These are phyloP conservation scores for Sisymbrium altissimum DNA, from an alignment of 345 rosid genomes.

Conservation along the genomic window DNA sequence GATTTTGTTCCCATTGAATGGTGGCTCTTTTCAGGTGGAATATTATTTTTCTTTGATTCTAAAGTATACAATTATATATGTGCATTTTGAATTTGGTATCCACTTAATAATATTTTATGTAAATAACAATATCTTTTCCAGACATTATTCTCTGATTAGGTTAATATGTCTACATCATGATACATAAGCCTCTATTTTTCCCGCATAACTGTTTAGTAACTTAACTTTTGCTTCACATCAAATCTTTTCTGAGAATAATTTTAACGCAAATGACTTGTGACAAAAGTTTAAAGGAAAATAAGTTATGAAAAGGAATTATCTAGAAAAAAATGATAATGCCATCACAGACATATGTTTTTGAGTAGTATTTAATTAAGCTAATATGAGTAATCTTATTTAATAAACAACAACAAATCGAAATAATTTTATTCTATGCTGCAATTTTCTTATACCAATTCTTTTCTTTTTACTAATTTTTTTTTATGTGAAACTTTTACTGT, in stretches of 20 bases:
- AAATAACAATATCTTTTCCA: slow-evolving; percentile 20
- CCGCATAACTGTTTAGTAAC: slow-evolving; percentile 16
- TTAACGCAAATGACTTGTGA: slow-evolving; percentile 12
- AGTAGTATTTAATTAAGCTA: too few species aligned
- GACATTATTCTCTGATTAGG: slow-evolving; percentile 25
- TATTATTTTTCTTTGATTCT: slow-evolving; percentile 15
- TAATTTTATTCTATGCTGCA: too few species aligned
- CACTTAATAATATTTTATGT: slow-evolving; percentile 5
- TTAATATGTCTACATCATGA: slow-evolving; percentile 31
- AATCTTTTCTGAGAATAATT: slow-evolving; percentile 16
- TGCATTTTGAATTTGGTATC: slow-evolving; percentile 26
- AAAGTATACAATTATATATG: slow-evolving; percentile 12
- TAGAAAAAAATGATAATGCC: neutral
- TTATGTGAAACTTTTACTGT: too few species aligned
- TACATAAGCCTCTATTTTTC: slow-evolving; percentile 28
- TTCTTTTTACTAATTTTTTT: too few species aligned
- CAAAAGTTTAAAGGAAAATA: neutral
- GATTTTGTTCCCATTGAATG: slow-evolving; percentile 39
- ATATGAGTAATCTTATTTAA: too few species aligned
- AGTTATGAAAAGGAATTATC: neutral
- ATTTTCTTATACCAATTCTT: too few species aligned
- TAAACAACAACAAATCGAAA: too few species aligned
- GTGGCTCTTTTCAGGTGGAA: slow-evolving; percentile 38
- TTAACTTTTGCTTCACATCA: slow-evolving; percentile 27
- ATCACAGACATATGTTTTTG: neutral